Evolutionary conservation across 176 grass and related monocot genomes (phyloP), one percentile per base, ranked within the genome.

Genomic region (Musa beccarii): DNA sequence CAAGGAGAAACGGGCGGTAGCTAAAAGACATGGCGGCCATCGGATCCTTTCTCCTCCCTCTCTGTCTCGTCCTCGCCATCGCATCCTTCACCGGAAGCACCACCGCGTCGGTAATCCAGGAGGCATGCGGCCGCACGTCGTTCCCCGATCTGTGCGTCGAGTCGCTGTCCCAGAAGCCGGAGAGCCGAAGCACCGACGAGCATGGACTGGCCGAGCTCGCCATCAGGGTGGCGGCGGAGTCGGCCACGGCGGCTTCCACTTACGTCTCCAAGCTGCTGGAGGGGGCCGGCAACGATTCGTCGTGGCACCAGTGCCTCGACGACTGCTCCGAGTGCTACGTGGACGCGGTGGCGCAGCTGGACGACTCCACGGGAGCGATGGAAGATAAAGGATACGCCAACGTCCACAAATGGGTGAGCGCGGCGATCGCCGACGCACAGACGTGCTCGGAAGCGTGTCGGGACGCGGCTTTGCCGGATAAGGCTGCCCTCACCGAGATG

Each of bases 81-180:
- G 7, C 59, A 76, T 86, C 71, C 62, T 17, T 79, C 52, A 20
- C 68, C 75, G 54, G 56, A 23, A 43, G 14, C 22, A 16, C 75
- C 71, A 56, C 49, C 3, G 11, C 21, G 52, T 2, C 49, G 53
- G 10, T n/a, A 25, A n/a, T 49, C 43, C 67, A 79, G 14, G 73
- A 81, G 22, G 80, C 83, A 59, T 95, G 91, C 91, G 52, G 73
- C 22, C 76, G 72, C 79, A 88, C 91, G 2, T 63, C 74, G 67
- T 53, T 75, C 59, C 72, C 85, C 69, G 67, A 79, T 25, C 28
- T 82, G 21, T 86, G 88, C 79, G 63, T 77, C 55, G 51, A 78
- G 1, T 75, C 75, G 7, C 65, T 93, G 52, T 84, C 72, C 5
- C 29, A 53, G 19, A 78, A 54, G 73, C 82, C 80, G 63, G 79